These are phyloP conservation scores for Termitomyces sp. DNA, from an alignment of 768 basidiomycete species.

Conservation along the genomic window DNA sequence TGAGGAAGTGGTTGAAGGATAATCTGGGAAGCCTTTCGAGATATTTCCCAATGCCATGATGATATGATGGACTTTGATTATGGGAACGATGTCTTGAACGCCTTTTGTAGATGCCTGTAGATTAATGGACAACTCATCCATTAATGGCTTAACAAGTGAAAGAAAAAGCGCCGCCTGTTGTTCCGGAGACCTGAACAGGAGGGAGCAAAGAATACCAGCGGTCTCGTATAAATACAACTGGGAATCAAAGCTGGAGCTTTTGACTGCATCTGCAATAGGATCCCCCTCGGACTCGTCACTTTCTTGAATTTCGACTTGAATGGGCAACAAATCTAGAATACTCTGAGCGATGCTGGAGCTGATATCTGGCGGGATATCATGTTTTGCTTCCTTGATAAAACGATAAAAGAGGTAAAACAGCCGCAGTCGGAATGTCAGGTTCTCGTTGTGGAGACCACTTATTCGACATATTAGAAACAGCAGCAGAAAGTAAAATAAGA, in stretches of 20 bases:
- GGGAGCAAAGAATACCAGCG: slow-evolving; percentile 74
- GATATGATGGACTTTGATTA: slow-evolving; percentile 85
- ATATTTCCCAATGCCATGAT: slow-evolving; percentile 94
- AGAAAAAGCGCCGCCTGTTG: slow-evolving; percentile 65
- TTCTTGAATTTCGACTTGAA: slow-evolving; percentile 73
- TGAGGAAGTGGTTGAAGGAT: slow-evolving; percentile 52
- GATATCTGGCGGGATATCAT: slow-evolving; percentile 71
- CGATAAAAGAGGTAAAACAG: slow-evolving; percentile 90
- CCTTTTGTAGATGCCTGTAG: slow-evolving; percentile 51
- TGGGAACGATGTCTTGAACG: slow-evolving; percentile 63
- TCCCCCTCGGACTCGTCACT: slow-evolving; percentile 69
- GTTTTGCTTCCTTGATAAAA: slow-evolving; percentile 80
- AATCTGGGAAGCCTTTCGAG: slow-evolving; percentile 95
- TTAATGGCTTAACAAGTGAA: slow-evolving; percentile 76
- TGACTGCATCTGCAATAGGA: slow-evolving; percentile 74
- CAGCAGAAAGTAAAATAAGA: neutral
- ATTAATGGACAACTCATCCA: slow-evolving; percentile 62
- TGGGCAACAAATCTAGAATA: slow-evolving; percentile 70
- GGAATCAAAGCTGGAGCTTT: slow-evolving; percentile 73
- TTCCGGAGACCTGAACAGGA: slow-evolving; percentile 60
- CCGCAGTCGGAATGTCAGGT: slow-evolving; percentile 64
- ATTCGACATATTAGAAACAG: neutral
- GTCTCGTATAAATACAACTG: slow-evolving; percentile 96
- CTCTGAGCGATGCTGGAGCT: slow-evolving; percentile 65
- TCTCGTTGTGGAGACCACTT: slow-evolving; percentile 84